Evolutionary conservation across 2,329 filamentous ascomycete genomes (phyloP), one percentile per base, ranked within the genome.

Genomic region (Fusarium sp.): DNA sequence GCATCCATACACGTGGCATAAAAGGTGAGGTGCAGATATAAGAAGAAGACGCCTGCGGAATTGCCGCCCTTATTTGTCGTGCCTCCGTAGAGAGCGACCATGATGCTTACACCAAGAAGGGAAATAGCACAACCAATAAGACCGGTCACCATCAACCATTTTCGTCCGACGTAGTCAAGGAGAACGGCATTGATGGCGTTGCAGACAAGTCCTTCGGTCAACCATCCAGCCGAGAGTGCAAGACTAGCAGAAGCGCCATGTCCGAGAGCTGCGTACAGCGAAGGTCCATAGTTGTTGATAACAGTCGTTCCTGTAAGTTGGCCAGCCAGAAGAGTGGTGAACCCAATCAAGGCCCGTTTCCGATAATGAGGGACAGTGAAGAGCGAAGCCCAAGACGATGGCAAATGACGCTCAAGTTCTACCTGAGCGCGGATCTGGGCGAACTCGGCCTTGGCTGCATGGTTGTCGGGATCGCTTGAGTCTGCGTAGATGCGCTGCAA

Each of bases 1-100:
- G 54, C 60, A 60, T 63, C 54, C 42, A 63, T 48, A 3, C 54
- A 63, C 4, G 41, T 60, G 7, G 60, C 35, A 26, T 63, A 63
- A 14, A 60, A 48, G 1, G 60, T 63, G 13, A 63, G 60, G 14
- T 60, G 54, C 2, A 63, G 42, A 20, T 63, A 63, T 0, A 63
- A 24, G 35, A 63, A 60, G 18, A 63, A 63, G 8, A 60, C 35
- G 6, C 54, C 54, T 7, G 54, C 60, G 1, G 33, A 38, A 11
- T 63, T 48, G 5, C 54, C 42, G 1, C 18, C 60, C n/a, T 42
- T 63, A 17, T 63, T 60, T 4, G 42, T 48, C 5, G 42, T 63
- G 12, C 60, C 54, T 0, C 60, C 42, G 17, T 60, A 63, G 0
- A 60, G 4, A 4, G 60, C 60, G 1, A 60, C 35, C 54, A 63